These are phyloP conservation scores for Ogataea pilisensis DNA, from an alignment of 805 yeast species.

Conservation along the genomic window DNA sequence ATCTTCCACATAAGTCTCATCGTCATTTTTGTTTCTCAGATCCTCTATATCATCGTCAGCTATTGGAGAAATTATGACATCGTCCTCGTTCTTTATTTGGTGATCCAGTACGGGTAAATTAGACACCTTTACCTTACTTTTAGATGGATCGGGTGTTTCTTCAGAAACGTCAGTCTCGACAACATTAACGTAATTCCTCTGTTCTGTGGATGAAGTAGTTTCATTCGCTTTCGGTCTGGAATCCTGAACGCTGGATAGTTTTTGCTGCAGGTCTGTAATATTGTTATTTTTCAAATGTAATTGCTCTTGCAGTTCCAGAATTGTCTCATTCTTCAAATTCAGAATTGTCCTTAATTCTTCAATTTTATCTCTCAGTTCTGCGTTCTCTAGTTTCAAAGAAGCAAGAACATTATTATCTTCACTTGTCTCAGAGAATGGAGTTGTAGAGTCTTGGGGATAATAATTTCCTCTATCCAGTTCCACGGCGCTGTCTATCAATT, in stretches of 20 bases:
- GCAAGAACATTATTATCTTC: not conserved
- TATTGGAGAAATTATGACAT: not conserved
- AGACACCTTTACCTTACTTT: no score
- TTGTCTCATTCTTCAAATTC: slow-evolving; percentile 8
- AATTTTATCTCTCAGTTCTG: slow-evolving; percentile 4
- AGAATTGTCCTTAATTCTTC: slow-evolving; percentile 5
- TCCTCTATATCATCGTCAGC: not conserved
- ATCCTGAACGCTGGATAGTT: no score
- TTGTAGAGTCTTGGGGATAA: no score
- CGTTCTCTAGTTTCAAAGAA: slow-evolving; percentile 6
- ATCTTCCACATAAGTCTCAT: not conserved
- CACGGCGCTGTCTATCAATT: no score
- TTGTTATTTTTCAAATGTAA: no score
- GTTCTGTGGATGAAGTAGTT: no score
- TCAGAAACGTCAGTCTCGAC: not conserved
- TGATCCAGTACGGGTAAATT: no score
- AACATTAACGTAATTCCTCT: no score
- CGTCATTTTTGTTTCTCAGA: not conserved
- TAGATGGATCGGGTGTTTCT: no score
- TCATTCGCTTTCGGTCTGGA: no score
- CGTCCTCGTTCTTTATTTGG: no score
- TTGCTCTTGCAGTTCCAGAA: slow-evolving; percentile 3
- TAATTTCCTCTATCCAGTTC: not conserved
- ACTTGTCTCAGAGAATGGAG: no score
- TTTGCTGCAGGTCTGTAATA: not conserved